Percentiles rank a stretch among this genome's conserved stretches.
phyloP scores from a whole-genome alignment of 2,329 filamentous ascomycete species.

The Albifimbria verrucaria region DNA sequence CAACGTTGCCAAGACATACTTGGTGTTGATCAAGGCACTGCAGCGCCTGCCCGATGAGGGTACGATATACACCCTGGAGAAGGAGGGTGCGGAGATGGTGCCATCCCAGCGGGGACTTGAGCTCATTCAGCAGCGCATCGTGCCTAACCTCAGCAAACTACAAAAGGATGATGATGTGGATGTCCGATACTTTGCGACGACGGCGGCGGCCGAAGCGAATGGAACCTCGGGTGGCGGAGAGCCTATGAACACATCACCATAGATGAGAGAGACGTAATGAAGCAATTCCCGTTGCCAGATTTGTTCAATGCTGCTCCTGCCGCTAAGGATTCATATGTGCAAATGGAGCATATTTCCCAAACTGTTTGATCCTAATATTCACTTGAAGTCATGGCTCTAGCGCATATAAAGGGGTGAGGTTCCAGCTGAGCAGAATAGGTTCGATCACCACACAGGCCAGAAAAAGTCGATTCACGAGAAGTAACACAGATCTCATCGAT shows the following conservation, averaged over 20 bases:
- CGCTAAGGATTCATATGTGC: conserved; percentile 7
- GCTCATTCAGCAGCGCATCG: conserved; percentile 79
- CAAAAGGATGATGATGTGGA: conserved; percentile 98
- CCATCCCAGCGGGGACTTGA: conserved; percentile 72
- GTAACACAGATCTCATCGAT: too few species aligned
- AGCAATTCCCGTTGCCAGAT: conserved; percentile 47
- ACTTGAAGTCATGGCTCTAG: too few species aligned
- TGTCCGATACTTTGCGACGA: conserved; percentile 95
- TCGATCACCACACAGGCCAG: too few species aligned
- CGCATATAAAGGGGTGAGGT: too few species aligned
- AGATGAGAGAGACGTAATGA: conserved; percentile 49
- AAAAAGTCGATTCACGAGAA: too few species aligned
- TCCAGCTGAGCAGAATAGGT: too few species aligned
- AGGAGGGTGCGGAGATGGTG: conserved; percentile 60
- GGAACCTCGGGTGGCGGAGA: conserved; percentile 46
- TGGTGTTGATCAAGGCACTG: conserved; percentile 83
- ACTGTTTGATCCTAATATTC: too few species aligned
- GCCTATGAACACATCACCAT: conserved; percentile 65
- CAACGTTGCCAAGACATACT: conserved; percentile 98
- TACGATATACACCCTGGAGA: conserved; percentile 81
- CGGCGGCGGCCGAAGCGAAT: conserved; percentile 64
- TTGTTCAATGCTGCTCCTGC: conserved; percentile 14
- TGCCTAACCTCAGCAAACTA: conserved; percentile 90
- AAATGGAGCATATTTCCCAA: conserved; percentile 11
- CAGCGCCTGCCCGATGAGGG: conserved; percentile 86